Evolutionary conservation across 768 basidiomycete genomes (phyloP).

Genomic region (Phaeotremella skinneri): DNA sequence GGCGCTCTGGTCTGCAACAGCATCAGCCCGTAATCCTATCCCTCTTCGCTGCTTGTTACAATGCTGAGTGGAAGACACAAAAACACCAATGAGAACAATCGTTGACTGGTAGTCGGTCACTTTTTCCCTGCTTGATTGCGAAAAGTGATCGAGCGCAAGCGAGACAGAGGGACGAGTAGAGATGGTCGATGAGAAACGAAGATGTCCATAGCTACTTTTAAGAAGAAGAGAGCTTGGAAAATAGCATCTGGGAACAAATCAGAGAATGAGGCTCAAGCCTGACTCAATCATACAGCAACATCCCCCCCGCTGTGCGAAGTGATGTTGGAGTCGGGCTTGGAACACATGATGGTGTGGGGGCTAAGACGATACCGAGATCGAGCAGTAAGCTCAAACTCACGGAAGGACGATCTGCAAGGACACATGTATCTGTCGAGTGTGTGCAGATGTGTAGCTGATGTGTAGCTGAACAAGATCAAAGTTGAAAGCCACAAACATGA

Average conservation of each 20-base stretch:
- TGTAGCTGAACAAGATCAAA: neutral
- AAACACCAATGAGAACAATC: neutral
- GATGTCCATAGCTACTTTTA: neutral
- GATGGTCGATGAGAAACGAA: neutral
- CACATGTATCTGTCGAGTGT: neutral
- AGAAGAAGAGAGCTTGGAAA: neutral
- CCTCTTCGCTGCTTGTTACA: neutral
- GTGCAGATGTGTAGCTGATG: too few relatives aligned
- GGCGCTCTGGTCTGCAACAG: neutral
- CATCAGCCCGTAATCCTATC: neutral
- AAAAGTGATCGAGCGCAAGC: neutral
- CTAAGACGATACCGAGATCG: neutral
- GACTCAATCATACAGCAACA: neutral
- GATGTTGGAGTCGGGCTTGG: neutral
- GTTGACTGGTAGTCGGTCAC: neutral
- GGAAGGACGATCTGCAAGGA: neutral
- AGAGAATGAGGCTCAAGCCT: neutral
- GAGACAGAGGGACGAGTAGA: neutral
- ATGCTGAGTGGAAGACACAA: neutral
- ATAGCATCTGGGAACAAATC: neutral
- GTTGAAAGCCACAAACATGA: neutral
- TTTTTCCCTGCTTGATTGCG: neutral
- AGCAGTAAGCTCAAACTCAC: neutral
- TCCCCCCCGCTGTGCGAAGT: neutral
- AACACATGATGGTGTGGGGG: neutral